These are phyloP conservation scores for barley (Hordeum vulgare) DNA, from an alignment of 176 grass and related monocot genomes.

Conservation along the genomic window MorexV3_pseudomolecules_assembly NC_058519.1:75247517-75248016, in stretches of 20 bases:
- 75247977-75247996: conserved; percentile 5
- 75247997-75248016: background rate
- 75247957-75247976: conserved; percentile 1
- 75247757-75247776: conserved; percentile 63
- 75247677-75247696: conserved; percentile 10
- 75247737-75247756: conserved; percentile 82
- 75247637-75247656: conserved; percentile 69
- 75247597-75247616: conserved; percentile 52
- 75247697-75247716: background rate
- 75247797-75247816: conserved; percentile 81
- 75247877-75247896: conserved; percentile 43
- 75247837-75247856: conserved; percentile 79
- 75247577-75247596: conserved; percentile 51
- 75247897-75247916: conserved; percentile 26
- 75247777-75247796: conserved; percentile 59
- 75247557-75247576: conserved; percentile 48
- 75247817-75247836: conserved; percentile 55
- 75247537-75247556: conserved; percentile 88
- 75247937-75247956: background rate
- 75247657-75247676: conserved; percentile 1
- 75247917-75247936: conserved; percentile 29
- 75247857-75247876: conserved; percentile 80
- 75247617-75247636: conserved; percentile 34
- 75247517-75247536: conserved; percentile 54
- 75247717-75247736: background rate